Evolutionary conservation across 2,329 filamentous ascomycete genomes (phyloP), one percentile per base, ranked within the genome.

Genomic region (Colletotrichum trifolii): DNA sequence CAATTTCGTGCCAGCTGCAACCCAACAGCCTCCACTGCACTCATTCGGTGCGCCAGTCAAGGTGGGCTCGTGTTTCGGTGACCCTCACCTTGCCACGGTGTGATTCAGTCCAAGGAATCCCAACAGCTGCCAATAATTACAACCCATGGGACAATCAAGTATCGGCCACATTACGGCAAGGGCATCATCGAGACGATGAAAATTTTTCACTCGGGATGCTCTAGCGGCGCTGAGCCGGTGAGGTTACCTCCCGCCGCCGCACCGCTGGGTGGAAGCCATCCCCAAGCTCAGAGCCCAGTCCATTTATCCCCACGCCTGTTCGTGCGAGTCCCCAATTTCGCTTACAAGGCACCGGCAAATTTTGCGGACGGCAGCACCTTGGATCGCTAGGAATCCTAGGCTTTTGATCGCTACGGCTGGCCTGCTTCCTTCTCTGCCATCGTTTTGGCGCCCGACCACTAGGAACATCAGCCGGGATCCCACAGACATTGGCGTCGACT

Each of bases 241-340:
- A 25, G 45, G 60, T 60, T 48, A 64, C 43, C 45, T 64, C 49
- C 60, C 54, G 42, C 42, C 47, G 8, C 47, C 33, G 48, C 39
- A 35, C 39, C 35, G 60, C 60, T 46, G 48, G 60, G 49, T 54
- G 50, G 54, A 66, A 43, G 63, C 52, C 46, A 64, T 64, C 35
- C 36, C 38, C 60, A 64, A 64, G 54, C 25, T 25, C 25, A 25
- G 25, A 25, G 25, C 25, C 25, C 25, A 25, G 25, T 47, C 45
- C 47, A 43, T 48, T 45, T 45, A 63, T 64, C 46, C 49, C 39
- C 43, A 54, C 49, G 43, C 49, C 61, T 49, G 60, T 49, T 50
- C 64, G 60, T 60, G 64, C 54, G 54, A 64, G 45, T 34, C 25
- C 35, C 54, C 48, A 66, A 66, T 66, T 50, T 66, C 64, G 64